Conservation (phyloP, 164 flowering plant species). For the Vitis riparia region DNA sequence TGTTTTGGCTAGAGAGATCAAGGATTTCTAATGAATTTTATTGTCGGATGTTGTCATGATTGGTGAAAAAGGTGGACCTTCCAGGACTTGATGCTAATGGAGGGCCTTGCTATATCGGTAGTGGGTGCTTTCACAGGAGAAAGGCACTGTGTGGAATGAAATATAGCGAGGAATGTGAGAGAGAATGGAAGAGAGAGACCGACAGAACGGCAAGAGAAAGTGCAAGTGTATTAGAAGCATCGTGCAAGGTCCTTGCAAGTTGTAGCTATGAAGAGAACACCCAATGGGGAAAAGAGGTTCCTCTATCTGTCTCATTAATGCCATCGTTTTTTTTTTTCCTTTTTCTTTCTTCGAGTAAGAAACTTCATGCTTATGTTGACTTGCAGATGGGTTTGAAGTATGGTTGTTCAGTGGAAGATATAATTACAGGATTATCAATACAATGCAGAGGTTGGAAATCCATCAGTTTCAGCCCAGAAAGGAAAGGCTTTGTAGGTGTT, state of each 20-base stretch:
- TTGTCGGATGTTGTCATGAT: not conserved
- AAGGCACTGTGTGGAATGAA: constrained; percentile 27
- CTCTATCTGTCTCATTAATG: not conserved
- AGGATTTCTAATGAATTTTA: constrained; percentile 6
- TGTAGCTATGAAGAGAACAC: constrained; percentile 33
- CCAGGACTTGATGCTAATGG: constrained; percentile 30
- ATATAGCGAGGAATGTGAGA: constrained; percentile 13
- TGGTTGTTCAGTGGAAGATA: constrained; percentile 36
- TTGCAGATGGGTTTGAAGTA: constrained; percentile 39
- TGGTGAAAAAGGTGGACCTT: constrained; percentile 20
- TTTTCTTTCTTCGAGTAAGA: too few relatives aligned
- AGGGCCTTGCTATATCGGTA: constrained; percentile 34
- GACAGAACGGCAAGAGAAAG: constrained; percentile 13
- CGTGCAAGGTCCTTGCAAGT: constrained; percentile 27
- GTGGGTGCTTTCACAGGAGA: constrained; percentile 46
- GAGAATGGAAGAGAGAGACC: constrained; percentile 10
- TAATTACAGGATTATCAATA: constrained; percentile 40
- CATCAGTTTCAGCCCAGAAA: constrained; percentile 23
- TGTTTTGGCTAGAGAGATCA: too few relatives aligned
- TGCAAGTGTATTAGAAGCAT: constrained; percentile 20
- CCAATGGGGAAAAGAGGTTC: constrained; percentile 45
- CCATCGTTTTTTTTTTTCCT: constrained; percentile 9
- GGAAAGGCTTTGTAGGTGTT: constrained; percentile 24
- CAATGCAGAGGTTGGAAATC: constrained; percentile 12
- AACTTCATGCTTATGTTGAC: not conserved